Base-by-base conservation (phyloP, 75 land plant species). In the Azolla pinnata region DNA sequence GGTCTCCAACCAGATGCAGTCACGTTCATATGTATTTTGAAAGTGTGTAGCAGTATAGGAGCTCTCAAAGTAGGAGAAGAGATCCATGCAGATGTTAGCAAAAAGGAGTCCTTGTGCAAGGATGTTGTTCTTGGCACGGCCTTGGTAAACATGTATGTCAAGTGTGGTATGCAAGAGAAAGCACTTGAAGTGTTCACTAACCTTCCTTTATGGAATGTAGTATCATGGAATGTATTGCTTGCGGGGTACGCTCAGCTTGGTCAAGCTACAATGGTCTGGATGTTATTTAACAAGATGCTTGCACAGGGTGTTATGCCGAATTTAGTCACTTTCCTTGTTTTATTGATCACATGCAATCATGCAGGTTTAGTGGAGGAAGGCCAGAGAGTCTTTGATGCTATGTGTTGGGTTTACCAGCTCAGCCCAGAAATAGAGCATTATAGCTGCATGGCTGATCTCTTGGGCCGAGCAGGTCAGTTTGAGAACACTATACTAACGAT, bases 141-240 rank as follows among this genome's bases (percentile, higher is more conserved):
- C 0, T 21, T 79, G 31, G 54, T 74, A 29, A 67, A 70, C 35
- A 79, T 79, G 81, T 79, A 79, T 60, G 59, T 64, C 25, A 79
- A 67, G 34, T 79, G 81, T 40, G 77, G 81, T 0, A 70, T 68
- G 30, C 45, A 74, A 42, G 57, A 62, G 56, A 74, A 70, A 59
- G 81, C 81, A 2, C 46, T 54, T 0, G 24, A 51, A 16, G 67
- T 79, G 2, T 79, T 79, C 30, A 74, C 63, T 49, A 46, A 9
- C 31, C 62, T 70, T 0, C 8, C 18, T 0, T 31, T 63, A 0
- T 58, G 53, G 42, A 72, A 72, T 61, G 58, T 63, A 9, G 70
- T 66, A 17, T 67, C 65, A 8, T 79, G 76, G 77, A 79, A 66
- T 38, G 44, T 64, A 0, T 72, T 79, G 77, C 57, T 74, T 12